A percentile compares a stretch with the other conserved stretches of the same genome.
These are phyloP conservation scores for Hordeum marinum DNA, from an alignment of 176 grass and related monocot genomes.

Conservation along the genomic window DNA sequence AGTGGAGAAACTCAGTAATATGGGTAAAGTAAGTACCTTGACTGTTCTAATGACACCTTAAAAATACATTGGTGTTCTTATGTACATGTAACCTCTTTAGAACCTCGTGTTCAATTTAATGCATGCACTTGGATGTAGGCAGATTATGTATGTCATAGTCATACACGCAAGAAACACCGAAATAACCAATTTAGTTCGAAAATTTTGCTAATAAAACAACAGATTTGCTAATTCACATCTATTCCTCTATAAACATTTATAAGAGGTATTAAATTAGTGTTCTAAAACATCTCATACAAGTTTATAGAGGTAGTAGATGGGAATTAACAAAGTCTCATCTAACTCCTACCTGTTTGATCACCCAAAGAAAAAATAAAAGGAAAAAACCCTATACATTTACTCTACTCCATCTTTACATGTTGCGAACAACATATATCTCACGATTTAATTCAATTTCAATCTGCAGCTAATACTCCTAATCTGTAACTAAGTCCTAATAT, in stretches of 20 bases:
- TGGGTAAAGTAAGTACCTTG: too few relatives aligned
- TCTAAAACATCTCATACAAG: too few relatives aligned
- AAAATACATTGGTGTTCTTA: too few relatives aligned
- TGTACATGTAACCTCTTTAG: background rate
- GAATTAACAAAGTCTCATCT: too few relatives aligned
- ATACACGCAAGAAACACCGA: background rate
- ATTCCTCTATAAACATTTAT: too few relatives aligned
- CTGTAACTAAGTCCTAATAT: background rate
- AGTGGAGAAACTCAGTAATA: background rate
- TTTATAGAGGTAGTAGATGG: too few relatives aligned
- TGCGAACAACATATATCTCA: background rate
- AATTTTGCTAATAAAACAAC: background rate
- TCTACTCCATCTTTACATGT: background rate
- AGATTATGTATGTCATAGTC: background rate
- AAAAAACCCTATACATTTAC: too few relatives aligned
- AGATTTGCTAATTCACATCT: too few relatives aligned
- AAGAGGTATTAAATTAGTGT: too few relatives aligned
- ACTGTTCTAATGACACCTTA: too few relatives aligned
- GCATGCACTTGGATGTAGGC: background rate
- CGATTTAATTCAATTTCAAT: background rate
- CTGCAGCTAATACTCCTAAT: background rate
- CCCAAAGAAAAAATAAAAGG: too few relatives aligned
- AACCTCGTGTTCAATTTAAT: background rate
- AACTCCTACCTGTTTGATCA: too few relatives aligned
- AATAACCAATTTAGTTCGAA: background rate